Conservation (phyloP, 352 stramenopile genomes). For the Globisporangium acanthophoron region DNA sequence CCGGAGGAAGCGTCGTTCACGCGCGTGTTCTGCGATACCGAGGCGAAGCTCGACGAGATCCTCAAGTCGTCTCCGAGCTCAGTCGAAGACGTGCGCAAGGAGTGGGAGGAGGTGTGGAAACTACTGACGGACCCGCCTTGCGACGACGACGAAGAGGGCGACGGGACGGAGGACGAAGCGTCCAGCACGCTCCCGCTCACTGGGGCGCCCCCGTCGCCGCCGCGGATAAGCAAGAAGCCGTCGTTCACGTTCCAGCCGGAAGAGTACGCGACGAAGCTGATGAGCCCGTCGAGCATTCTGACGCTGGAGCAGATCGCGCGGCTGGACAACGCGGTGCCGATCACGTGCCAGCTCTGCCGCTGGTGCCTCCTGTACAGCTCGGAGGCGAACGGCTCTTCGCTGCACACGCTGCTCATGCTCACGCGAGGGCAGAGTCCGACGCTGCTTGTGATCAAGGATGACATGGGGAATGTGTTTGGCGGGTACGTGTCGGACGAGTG, state of each 20-base stretch:
- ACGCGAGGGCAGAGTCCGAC: constrained; percentile 70
- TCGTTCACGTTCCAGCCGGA: constrained; percentile 57
- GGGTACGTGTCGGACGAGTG: constrained; percentile 78
- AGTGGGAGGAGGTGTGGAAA: constrained; percentile 55
- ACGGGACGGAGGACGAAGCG: constrained; percentile 24
- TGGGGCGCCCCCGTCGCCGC: constrained; percentile 18
- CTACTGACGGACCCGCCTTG: constrained; percentile 16
- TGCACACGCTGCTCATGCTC: constrained; percentile 67
- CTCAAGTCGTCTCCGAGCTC: constrained; percentile 51
- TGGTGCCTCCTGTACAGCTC: constrained; percentile 83
- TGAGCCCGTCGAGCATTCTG: constrained; percentile 68
- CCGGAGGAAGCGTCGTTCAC: constrained; percentile 74
- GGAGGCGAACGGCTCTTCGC: constrained; percentile 65
- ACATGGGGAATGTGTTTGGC: constrained; percentile 73
- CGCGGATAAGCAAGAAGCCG: constrained; percentile 37
- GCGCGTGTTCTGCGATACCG: constrained; percentile 72
- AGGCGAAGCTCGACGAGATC: constrained; percentile 59
- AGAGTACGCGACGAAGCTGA: constrained; percentile 70
- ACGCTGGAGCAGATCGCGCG: constrained; percentile 58
- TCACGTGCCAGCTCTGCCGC: constrained; percentile 73
- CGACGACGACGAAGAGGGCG: constrained; percentile 25
- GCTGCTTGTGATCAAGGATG: constrained; percentile 77
- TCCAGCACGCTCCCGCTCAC: constrained; percentile 14
- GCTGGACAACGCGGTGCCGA: constrained; percentile 67
- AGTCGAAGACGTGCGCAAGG: constrained; percentile 56